Percentiles rank a stretch among this genome's conserved stretches.
phyloP scores from a whole-genome alignment of 164 flowering plant species.

The Macadamia tetraphylla region DNA sequence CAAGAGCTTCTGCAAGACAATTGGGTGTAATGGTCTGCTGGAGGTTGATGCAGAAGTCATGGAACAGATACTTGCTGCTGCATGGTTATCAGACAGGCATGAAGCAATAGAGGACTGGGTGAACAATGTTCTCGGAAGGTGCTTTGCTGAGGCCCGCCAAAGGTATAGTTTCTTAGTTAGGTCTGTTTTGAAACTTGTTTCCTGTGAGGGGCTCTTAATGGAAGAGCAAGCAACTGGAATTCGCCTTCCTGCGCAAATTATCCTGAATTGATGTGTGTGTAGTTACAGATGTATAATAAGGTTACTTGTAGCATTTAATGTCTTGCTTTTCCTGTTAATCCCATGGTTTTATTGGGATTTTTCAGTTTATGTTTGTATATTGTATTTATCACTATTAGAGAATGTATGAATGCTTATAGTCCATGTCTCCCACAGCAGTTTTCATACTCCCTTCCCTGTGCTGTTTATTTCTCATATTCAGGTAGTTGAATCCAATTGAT shows the following conservation, averaged over 20 bases:
- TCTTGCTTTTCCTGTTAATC: neutral
- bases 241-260: conserved; percentile 56
- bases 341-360: neutral
- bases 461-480: too few relatives aligned
- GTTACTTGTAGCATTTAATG: conserved; percentile 23
- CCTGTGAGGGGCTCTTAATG: conserved; percentile 30
- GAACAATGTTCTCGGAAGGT: conserved; percentile 41
- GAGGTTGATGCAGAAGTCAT: conserved; percentile 61
- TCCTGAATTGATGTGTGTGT: conserved; percentile 34
- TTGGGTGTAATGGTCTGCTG: conserved; percentile 35
- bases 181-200: conserved; percentile 41
- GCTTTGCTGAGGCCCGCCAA: conserved; percentile 43
- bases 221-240: conserved; percentile 41
- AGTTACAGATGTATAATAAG: conserved; percentile 34
- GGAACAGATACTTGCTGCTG: conserved; percentile 74
- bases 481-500: too few relatives aligned
- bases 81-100: conserved; percentile 38
- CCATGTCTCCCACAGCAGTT: neutral
- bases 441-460: neutral
- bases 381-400: neutral
- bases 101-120: conserved; percentile 54
- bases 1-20: conserved; percentile 23
- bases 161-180: conserved; percentile 27
- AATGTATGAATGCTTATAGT: neutral
- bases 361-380: neutral